Conservation (phyloP, 2,329 filamentous ascomycete genomes). For the Talaromyces atroroseus region DNA sequence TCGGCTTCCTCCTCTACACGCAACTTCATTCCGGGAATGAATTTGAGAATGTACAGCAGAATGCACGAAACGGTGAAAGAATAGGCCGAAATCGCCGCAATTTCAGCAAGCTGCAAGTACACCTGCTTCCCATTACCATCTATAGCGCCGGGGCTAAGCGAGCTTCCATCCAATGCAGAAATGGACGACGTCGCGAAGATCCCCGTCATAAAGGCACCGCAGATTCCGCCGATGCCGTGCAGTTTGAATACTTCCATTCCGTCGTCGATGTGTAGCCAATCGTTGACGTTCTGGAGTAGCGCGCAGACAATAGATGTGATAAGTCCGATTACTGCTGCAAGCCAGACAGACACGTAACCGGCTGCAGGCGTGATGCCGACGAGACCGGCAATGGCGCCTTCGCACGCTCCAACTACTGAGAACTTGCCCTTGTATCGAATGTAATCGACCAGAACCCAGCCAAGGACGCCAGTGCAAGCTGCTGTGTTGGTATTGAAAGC, state of each 20-base stretch:
- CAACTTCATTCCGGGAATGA: conserved; percentile 50
- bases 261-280: conserved; percentile 52
- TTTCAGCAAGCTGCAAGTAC: conserved; percentile 52
- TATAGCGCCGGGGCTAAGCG: conserved; percentile 44
- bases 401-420: conserved; percentile 52
- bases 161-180: conserved; percentile 46
- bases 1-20: conserved; percentile 52
- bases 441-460: conserved; percentile 51
- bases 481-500: conserved; percentile 56
- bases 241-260: conserved; percentile 57
- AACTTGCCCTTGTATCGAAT: conserved; percentile 49
- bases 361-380: conserved; percentile 57
- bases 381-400: conserved; percentile 54
- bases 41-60: conserved; percentile 50
- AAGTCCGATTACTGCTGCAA: conserved; percentile 53
- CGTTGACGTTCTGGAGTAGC: conserved; percentile 46
- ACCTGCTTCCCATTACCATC: conserved; percentile 54
- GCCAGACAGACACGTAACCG: conserved; percentile 49
- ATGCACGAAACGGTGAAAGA: conserved; percentile 50
- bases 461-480: conserved; percentile 49
- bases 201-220: conserved; percentile 54
- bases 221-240: conserved; percentile 54
- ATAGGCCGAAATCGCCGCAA: conserved; percentile 49
- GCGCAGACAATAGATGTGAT: conserved; percentile 50
- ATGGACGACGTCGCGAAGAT: conserved; percentile 47